Evolutionary conservation across 2,329 filamentous ascomycete species (phyloP), one percentile per base, ranked within the genome.

Genomic region (Alternaria gansuensis): DNA sequence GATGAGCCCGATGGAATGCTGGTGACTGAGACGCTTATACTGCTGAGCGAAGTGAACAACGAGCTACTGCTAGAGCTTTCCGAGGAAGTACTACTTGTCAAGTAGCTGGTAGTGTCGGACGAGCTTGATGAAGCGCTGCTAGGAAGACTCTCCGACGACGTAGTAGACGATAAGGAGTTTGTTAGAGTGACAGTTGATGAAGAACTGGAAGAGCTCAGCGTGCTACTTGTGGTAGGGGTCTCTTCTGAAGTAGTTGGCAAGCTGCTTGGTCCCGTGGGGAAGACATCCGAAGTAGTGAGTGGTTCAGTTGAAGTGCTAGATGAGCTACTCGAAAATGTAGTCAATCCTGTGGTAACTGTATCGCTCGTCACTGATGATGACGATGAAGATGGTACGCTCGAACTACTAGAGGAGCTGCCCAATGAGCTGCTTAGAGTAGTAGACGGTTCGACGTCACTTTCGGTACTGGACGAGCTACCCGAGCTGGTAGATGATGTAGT

Each of bases 1-100:
- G 46, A 55, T 4, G 31, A 51, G 8, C 14, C 24, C 8, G 45
- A 37, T 14, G 23, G 29, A 43, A 39, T 51, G 41, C 23, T 40
- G 14, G 13, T 51, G 14, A 2, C 24, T 10, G 45, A 36, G 9
- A 28, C 7, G 3, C 17, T 49, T 14, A 39, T 40, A 26, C 40
- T 58, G 14, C 50, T 57, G 7, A 39, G 13, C 10, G 52, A 53
- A 21, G 29, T 48, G 1, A 9, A 37, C 4, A 41, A 23, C 14
- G 9, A 29, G 6, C 26, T 48, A 45, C 44, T 57, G 33, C 54
- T 57, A 17, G 49, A 28, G 24, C 23, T 33, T 10, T 37, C 49
- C 1, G 41, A 39, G 34, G 5, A 39, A 26, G 36, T 54, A 31
- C 39, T 23, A 13, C 39, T 44, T 21, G 24, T 23, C n/a, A 13